phyloP scores from a whole-genome alignment of 2,329 filamentous ascomycete genomes.

The Aspergillus pseudoterreus region DNA sequence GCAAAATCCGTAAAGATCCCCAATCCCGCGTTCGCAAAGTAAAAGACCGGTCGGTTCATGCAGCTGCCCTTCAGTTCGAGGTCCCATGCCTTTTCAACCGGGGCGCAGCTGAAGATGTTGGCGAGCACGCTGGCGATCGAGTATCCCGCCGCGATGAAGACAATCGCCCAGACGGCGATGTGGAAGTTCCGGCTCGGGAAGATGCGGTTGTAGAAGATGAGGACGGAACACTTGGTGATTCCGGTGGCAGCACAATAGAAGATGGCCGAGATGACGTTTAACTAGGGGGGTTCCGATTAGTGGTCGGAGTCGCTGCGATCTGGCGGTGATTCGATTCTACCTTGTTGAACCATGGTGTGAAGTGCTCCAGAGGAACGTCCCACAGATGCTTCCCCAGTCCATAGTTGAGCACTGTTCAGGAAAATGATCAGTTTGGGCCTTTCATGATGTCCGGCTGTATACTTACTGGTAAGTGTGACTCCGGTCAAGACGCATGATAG shows the following conservation, averaged over 20 bases:
- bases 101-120: conserved; percentile 25
- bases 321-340: conserved; percentile 4
- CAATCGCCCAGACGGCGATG: conserved; percentile 18
- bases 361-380: conserved; percentile 18
- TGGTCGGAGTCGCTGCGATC: too few relatives aligned
- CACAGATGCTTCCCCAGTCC: conserved; percentile 28
- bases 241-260: conserved; percentile 28
- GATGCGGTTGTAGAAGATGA: conserved; percentile 27
- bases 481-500: conserved; percentile 19
- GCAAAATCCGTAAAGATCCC: conserved; percentile 28
- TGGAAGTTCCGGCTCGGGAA: conserved; percentile 26
- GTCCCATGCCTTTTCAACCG: conserved; percentile 25
- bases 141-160: conserved; percentile 24
- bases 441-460: background rate
- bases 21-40: conserved; percentile 27
- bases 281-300: conserved; percentile 8
- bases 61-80: conserved; percentile 18
- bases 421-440: background rate
- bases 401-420: conserved; percentile 22
- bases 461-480: conserved; percentile 22
- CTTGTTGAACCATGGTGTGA: conserved; percentile 23
- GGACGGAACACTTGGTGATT: conserved; percentile 29
- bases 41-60: conserved; percentile 26
- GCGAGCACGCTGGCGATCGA: conserved; percentile 24
- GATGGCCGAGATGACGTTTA: conserved; percentile 26